Base-by-base conservation (phyloP, 192 early-diverging fungal genomes). In the Funneliformis mosseae region DNA sequence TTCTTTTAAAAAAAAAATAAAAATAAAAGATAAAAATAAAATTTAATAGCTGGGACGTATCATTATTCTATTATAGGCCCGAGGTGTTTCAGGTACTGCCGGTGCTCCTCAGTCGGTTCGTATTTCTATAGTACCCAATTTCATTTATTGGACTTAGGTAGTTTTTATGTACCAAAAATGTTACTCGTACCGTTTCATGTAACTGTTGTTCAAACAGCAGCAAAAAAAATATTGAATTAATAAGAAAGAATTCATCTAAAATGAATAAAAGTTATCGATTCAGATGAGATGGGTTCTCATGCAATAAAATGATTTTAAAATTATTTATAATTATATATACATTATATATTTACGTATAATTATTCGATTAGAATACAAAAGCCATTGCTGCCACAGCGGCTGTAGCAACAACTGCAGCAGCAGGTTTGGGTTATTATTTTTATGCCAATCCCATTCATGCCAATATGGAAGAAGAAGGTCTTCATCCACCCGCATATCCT, bases 391-490 rank as follows among this genome's bases (percentile, higher is more conserved):
- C 80, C 70, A 74, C 84, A 69, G 81, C 86, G 9, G 90, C 93
- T 28, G 88, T 85, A 39, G 91, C 92, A 60, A 92, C 93, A 60
- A 88, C 91, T 8, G 82, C 82, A 25, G 85, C 88, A 42, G 85
- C 88, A 25, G 90, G 86, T 43, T 82, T 83, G 67, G 84, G 84
- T 45, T 86, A 81, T 61, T 84, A 89, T 82, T 85, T 87, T 72
- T 87, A 84, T 61, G 80, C 81, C 75, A 89, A 88, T 82, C 80
- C 88, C 60, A 90, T 91, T 21, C 89, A 91, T 84, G 92, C 94
- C 83, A 92, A 92, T 84, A 94, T 94, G 90, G 91, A 93, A 78
- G 96, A 95, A 63, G 93, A 98, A 77, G 97, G 97, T 66, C 88
- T 97, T 74, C 97, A 99, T 87, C 84, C 96, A 67, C 93, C 97